Evolutionary conservation across 257 asterid genomes (phyloP).

Genomic region (Linderniella brevidens): DNA sequence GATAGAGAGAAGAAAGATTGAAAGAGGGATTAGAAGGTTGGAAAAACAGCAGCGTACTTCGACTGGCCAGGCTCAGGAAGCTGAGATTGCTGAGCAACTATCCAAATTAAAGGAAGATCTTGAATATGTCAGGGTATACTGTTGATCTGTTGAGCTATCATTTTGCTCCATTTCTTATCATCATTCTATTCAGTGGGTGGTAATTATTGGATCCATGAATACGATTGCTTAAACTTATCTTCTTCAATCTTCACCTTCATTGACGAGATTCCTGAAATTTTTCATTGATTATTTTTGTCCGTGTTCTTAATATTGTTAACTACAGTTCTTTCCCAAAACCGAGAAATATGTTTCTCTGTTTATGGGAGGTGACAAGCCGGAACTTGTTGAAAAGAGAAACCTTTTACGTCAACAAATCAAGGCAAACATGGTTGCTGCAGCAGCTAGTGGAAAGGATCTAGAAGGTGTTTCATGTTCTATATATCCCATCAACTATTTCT

Average conservation of each 20-base stretch:
- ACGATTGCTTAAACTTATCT: no score
- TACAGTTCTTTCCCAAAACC: constrained; percentile 91
- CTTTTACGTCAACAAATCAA: constrained; percentile 55
- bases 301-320: constrained; percentile 1
- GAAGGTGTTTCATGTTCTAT: constrained; percentile 48
- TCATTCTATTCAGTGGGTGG: no score
- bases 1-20: constrained; percentile 85
- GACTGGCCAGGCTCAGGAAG: constrained; percentile 45
- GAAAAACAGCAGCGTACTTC: constrained; percentile 79
- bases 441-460: constrained; percentile 93
- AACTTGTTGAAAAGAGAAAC: constrained; percentile 53
- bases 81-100: constrained; percentile 52
- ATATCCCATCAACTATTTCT: background rate
- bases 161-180: no score
- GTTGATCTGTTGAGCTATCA: background rate
- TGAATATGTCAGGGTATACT: constrained; percentile 76
- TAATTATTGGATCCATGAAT: no score
- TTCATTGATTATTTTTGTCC: no score
- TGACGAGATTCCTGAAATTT: no score
- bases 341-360: constrained; percentile 76
- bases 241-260: no score
- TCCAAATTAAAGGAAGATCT: constrained; percentile 76
- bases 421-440: constrained; percentile 72
- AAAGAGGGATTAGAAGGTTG: constrained; percentile 60
- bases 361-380: constrained; percentile 69